Evolutionary conservation across 768 basidiomycete genomes (phyloP).

Genomic region (Auricularia heimuer): DNA sequence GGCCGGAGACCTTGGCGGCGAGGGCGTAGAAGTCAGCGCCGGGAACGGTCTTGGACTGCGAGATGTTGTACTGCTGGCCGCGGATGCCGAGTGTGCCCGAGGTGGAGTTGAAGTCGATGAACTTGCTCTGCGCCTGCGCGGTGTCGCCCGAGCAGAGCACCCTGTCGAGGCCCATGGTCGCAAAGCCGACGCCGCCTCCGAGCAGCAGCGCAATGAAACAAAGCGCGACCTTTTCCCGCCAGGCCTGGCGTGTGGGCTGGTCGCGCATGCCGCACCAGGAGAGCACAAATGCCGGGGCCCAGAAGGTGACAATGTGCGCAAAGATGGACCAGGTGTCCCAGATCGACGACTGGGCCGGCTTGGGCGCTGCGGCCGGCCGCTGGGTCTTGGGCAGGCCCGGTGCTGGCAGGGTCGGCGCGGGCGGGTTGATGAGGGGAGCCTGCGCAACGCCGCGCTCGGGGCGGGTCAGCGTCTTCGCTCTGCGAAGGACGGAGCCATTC

Average conservation of each 20-base stretch:
- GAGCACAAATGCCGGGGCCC: constrained; percentile 78
- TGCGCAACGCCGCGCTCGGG: constrained; percentile 94
- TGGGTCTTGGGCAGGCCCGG: constrained; percentile 24
- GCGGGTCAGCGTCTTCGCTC: constrained; percentile 92
- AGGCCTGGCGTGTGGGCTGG: constrained; percentile 71
- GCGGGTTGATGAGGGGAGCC: constrained; percentile 86
- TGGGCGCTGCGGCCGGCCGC: constrained; percentile 22
- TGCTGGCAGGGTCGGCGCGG: constrained; percentile 32
- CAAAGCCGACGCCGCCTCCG: constrained; percentile 76
- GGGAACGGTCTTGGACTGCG: constrained; percentile 33
- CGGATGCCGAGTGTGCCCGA: constrained; percentile 63
- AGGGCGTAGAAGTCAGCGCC: constrained; percentile 52
- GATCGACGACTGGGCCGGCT: constrained; percentile 5
- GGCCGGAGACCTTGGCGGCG: constrained; percentile 50
- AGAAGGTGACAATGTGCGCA: constrained; percentile 73
- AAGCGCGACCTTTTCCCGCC: constrained; percentile 94
- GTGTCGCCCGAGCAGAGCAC: constrained; percentile 71
- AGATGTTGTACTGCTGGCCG: constrained; percentile 70
- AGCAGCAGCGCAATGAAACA: constrained; percentile 78
- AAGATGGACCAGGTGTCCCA: constrained; percentile 73
- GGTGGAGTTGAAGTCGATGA: constrained; percentile 40
- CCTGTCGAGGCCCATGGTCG: constrained; percentile 88
- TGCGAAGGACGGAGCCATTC: constrained; percentile 46
- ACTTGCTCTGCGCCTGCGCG: constrained; percentile 32
- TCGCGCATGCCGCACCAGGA: constrained; percentile 76